Conservation (phyloP, 2,329 filamentous ascomycete genomes). For the Sporothrix inflata region DNA sequence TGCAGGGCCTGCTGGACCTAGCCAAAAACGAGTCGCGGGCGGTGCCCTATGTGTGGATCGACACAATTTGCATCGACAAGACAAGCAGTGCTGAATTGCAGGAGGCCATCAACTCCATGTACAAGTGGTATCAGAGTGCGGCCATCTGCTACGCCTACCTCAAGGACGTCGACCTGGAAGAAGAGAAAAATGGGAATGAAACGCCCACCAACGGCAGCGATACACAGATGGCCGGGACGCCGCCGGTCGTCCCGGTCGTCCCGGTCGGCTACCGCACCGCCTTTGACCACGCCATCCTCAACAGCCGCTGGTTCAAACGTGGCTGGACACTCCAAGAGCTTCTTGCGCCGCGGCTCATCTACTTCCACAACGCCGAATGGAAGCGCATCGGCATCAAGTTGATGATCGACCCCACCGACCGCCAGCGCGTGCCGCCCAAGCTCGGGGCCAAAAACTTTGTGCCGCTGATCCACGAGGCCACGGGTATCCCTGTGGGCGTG, state of each 20-base stretch:
- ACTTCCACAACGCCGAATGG: slow-evolving; percentile 37
- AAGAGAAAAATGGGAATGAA: not conserved
- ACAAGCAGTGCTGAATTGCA: slow-evolving; percentile 30
- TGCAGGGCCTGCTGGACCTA: not conserved
- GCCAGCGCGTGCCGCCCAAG: too few species aligned
- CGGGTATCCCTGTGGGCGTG: slow-evolving; percentile 30
- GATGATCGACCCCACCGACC: not conserved
- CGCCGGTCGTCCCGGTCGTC: too few species aligned
- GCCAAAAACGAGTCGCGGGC: not conserved
- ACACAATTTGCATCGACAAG: slow-evolving; percentile 35
- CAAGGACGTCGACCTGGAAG: not conserved
- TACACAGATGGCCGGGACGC: too few species aligned
- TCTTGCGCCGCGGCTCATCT: slow-evolving; percentile 48
- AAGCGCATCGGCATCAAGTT: slow-evolving; percentile 22
- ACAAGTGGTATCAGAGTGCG: slow-evolving; percentile 28
- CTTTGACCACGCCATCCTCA: not conserved
- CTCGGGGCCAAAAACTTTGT: not conserved
- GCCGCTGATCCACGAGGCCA: slow-evolving; percentile 19
- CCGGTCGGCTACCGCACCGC: too few species aligned
- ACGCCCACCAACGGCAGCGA: not conserved
- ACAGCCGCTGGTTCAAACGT: slow-evolving; percentile 45
- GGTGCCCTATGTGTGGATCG: slow-evolving; percentile 29
- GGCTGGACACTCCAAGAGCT: slow-evolving; percentile 69
- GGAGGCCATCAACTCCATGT: slow-evolving; percentile 35
- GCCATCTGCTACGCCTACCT: slow-evolving; percentile 30